Conservation (phyloP, 768 basidiomycete species). For the Panaeolus papilionaceus region DNA sequence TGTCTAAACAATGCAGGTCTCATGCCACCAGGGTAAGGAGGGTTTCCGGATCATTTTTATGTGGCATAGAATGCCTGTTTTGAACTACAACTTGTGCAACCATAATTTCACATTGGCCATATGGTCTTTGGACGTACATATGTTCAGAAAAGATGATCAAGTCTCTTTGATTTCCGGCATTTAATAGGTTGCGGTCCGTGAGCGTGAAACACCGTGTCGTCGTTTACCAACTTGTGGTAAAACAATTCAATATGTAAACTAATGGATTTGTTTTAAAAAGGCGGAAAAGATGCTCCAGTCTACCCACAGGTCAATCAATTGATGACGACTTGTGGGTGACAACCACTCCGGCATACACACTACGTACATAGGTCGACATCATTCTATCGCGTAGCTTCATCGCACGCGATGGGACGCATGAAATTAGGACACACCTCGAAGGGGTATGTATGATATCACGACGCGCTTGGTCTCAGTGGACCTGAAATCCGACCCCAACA, state of each 20-base stretch:
- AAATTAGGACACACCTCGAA: background rate
- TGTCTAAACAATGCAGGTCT: background rate
- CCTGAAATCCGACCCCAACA: background rate
- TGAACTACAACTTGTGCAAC: background rate
- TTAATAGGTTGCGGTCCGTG: background rate
- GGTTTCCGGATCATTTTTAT: slow-evolving; percentile 6
- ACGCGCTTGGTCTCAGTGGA: background rate
- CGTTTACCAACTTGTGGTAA: background rate
- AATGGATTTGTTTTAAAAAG: too few species aligned
- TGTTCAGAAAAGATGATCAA: slow-evolving; percentile 6
- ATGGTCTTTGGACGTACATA: background rate
- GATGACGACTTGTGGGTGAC: too few species aligned
- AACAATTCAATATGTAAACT: background rate
- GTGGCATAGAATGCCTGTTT: background rate
- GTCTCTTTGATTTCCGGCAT: slow-evolving; percentile 2
- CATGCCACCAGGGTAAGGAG: background rate
- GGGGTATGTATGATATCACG: background rate
- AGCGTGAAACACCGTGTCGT: background rate
- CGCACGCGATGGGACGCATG: background rate
- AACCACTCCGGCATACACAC: background rate
- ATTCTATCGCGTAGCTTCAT: background rate
- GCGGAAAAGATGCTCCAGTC: too few species aligned
- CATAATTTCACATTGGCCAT: background rate
- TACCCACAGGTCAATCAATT: too few species aligned
- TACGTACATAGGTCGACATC: background rate